Base-by-base conservation (phyloP, 306 rosid genomes). In the Acacia crassicarpa region DNA sequence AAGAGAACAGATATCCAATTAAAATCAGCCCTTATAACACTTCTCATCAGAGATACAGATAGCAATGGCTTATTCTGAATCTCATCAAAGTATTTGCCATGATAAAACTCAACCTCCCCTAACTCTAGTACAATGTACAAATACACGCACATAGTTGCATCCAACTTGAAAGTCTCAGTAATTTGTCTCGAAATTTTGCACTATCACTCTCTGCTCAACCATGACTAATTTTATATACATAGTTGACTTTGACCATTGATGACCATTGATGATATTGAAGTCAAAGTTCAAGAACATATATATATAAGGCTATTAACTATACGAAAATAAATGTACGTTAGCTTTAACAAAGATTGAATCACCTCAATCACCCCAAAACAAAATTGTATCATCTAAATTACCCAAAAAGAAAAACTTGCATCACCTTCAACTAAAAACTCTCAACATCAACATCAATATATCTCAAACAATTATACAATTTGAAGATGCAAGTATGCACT, bases 131-230 rank as follows among this genome's bases (percentile, higher is more conserved):
- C n/a, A 74, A 74, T 33, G 67, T 35, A 56, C n/a, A 75, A 38
- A 51, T 51, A 16, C 22, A 51, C 17, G 22, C 58, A 51, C 58
- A 5, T 17, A 15, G 56, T 16, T 49, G 6, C 35, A 5, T 75
- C 78, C 48, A 53, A 53, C 41, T 54, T 53, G 49, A 54, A 38
- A 6, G n/a, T 32, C 9, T 22, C 67, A 22, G 43, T 53, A 74
- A 75, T 78, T 82, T 82, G 68, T 53, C 75, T 61, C 20, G 14
- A 67, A 68, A 78, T 41, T 51, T 23, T 23, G 30, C 41, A 81
- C 33, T 33, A 13, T n/a, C 54, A 5, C 51, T 9, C n/a, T n/a
- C 40, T 35, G 53, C 48, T 53, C 51, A 78, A 49, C 71, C 81
- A 17, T 9, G 6, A 20, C 74, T 81, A 43, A 5, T 70, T 62